phyloP scores from a whole-genome alignment of 1,284 basidiomycete genomes.

The Mycosarcoma maydis region DNA sequence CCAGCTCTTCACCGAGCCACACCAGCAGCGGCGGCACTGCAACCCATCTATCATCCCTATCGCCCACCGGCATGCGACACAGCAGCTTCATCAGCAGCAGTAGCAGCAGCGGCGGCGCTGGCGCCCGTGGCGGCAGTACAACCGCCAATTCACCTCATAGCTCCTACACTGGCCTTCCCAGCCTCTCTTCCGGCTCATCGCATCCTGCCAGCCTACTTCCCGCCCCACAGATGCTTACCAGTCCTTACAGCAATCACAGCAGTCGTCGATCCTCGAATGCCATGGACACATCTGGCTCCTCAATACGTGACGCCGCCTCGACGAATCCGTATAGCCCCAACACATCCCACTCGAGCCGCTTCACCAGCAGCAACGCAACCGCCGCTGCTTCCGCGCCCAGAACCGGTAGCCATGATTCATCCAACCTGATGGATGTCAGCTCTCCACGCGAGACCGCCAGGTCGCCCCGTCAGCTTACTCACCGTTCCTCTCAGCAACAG shows the following conservation, averaged over 20 bases:
- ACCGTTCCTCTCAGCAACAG: constrained; percentile 12
- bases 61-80: constrained; percentile 35
- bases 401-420: constrained; percentile 16
- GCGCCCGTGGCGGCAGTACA: not conserved
- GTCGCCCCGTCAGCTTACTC: constrained; percentile 26
- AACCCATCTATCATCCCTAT: constrained; percentile 26
- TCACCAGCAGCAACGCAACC: constrained; percentile 15
- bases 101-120: not conserved
- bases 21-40: constrained; percentile 21
- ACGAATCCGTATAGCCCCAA: constrained; percentile 42
- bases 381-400: constrained; percentile 1
- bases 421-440: constrained; percentile 42
- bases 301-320: constrained; percentile 24
- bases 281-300: constrained; percentile 46
- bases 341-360: constrained; percentile 25
- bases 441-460: constrained; percentile 16
- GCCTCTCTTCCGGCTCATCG: constrained; percentile 17
- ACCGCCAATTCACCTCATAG: constrained; percentile 19
- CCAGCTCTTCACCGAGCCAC: constrained; percentile 21
- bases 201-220: constrained; percentile 34
- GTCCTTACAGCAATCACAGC: constrained; percentile 32
- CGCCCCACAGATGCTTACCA: constrained; percentile 37
- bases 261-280: constrained; percentile 48
- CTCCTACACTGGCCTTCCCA: constrained; percentile 37
- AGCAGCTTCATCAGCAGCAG: constrained; percentile 49